Base-by-base conservation (phyloP, 495 filamentous ascomycete species). In the Penicillium paradoxum region DNA sequence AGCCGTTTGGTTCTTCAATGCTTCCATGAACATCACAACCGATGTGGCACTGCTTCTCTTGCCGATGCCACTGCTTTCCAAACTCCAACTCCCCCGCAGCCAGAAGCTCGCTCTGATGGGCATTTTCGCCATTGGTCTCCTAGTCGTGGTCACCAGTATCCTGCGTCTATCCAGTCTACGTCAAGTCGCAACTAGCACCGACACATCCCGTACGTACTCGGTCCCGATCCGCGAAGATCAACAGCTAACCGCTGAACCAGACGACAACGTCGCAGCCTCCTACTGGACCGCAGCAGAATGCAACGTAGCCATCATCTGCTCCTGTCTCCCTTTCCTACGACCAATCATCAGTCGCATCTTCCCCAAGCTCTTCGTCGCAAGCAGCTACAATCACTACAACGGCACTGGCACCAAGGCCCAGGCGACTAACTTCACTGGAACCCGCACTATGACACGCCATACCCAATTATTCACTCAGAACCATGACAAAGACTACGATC, bases 221-320 rank as follows among this genome's bases (percentile, higher is more conserved):
- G 2, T n/a, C 4, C 2, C 8, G 0, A 1, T 18, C 13, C 0
- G 9, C 2, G 0, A 7, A 54, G 82, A 85, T 77, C 5, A 14
- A n/a, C 1, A 21, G 15, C 50, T 54, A 51, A 58, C 34, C 19
- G 41, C 45, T 1, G 9, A 15, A 33, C 55, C 51, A 73, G 70
- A 62, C 64, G 75, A 76, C 55, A 82, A 81, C 59, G 74, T 81
- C 27, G 73, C 67, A 37, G 73, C 75, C 5, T 78, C 79, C 0
- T 79, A 74, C 58, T 96, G 89, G 90, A 90, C 86, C 15, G 86
- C 86, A 21, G 81, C 95, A 49, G 90, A 95, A 66, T 88, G 91
- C 67, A 90, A 95, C 65, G 77, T 79, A 11, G 81, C 89, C 22
- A 91, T 95, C 57, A 84, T 90, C 55, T 91, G 87, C 55, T 87